Evolutionary conservation across 208 protist species (phyloP).

Genomic region (Leishmania lainsoni): DNA sequence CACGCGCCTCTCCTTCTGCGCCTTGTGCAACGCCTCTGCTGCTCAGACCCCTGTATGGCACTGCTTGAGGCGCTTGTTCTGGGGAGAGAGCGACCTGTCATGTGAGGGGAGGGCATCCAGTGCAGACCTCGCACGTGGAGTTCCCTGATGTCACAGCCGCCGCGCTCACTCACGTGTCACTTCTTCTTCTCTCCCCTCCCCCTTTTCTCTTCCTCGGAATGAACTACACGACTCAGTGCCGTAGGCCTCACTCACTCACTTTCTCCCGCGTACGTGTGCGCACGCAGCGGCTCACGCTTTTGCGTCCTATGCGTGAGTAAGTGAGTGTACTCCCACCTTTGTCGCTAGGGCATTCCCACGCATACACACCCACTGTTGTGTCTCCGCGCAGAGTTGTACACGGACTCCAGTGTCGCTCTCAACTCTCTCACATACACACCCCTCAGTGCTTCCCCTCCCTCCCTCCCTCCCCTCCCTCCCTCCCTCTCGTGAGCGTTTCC

Average conservation of each 20-base stretch:
- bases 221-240: neutral
- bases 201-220: neutral
- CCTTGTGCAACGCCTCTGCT: neutral
- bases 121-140: neutral
- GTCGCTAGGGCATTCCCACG: neutral
- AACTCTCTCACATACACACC: neutral
- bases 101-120: neutral
- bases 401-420: neutral
- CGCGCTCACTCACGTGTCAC: neutral
- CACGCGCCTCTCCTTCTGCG: neutral
- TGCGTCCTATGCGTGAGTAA: neutral
- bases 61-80: neutral
- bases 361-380: neutral
- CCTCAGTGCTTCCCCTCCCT: no score
- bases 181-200: neutral
- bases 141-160: neutral
- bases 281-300: neutral
- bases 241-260: neutral
- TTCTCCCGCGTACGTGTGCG: neutral
- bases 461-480: neutral
- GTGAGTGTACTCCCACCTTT: neutral
- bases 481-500: neutral
- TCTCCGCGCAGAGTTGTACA: neutral
- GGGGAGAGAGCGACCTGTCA: neutral
- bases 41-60: neutral